A percentile compares a stretch with the other conserved stretches of the same genome.
Conservation (phyloP, 805 yeast species). For the Nadsonia fulvescens region DNA sequence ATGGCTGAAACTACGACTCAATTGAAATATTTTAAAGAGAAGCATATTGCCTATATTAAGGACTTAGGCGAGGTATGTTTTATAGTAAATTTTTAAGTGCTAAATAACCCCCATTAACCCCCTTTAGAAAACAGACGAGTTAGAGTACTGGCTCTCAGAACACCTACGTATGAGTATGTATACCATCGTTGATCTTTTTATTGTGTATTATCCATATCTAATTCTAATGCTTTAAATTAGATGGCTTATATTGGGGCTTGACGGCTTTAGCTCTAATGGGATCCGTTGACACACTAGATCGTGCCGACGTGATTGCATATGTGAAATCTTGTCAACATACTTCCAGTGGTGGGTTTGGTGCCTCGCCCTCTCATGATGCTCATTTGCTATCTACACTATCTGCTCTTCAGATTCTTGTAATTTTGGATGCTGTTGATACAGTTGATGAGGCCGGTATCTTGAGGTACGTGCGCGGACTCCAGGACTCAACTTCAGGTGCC, state of each 20-base stretch:
- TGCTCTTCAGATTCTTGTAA: constrained; percentile 62
- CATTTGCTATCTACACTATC: constrained; percentile 74
- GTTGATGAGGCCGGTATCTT: constrained; percentile 20
- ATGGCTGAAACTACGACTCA: constrained; percentile 2
- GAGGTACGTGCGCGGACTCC: constrained; percentile 24
- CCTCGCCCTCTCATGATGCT: constrained; percentile 78
- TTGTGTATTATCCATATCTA: too few species aligned
- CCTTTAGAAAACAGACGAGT: constrained; percentile 29
- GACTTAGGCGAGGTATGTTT: constrained; percentile 26
- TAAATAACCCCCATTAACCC: constrained; percentile 1
- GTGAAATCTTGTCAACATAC: constrained; percentile 44
- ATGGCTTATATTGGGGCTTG: constrained; percentile 92
- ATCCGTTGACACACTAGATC: constrained; percentile 37
- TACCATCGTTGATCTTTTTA: too few species aligned
- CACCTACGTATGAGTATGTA: constrained; percentile 52
- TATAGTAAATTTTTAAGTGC: background rate
- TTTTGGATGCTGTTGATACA: constrained; percentile 39
- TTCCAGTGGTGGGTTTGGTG: constrained; percentile 52
- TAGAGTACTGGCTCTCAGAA: constrained; percentile 78
- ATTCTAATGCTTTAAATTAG: too few species aligned
- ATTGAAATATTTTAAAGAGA: constrained; percentile 20
- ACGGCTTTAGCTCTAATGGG: constrained; percentile 51
- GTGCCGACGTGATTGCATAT: constrained; percentile 45
- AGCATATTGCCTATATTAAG: constrained; percentile 41
- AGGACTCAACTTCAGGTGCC: constrained; percentile 39